Evolutionary conservation across 2,329 filamentous ascomycete species (phyloP).

Genomic region (Hymenoscyphus albidus): DNA sequence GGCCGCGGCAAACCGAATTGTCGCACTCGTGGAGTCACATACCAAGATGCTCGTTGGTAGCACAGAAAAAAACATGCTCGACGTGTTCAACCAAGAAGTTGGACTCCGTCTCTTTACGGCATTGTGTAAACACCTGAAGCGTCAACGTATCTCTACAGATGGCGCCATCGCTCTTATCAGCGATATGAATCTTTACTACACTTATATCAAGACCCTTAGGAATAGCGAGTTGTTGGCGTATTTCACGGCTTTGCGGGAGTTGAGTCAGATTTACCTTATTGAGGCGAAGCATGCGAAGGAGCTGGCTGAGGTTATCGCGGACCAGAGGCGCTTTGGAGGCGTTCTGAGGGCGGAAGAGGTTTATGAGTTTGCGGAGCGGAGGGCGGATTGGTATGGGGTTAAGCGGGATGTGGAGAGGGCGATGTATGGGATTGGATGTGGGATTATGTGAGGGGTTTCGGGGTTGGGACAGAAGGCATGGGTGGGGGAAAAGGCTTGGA

Average conservation of each 20-base stretch:
- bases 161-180: constrained; percentile 91
- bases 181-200: constrained; percentile 92
- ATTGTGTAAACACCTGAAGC: constrained; percentile 95
- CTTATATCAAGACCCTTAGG: constrained; percentile 74
- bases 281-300: constrained; percentile 85
- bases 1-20: constrained; percentile 71
- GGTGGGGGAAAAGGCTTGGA: not conserved
- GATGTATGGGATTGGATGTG: constrained; percentile 94
- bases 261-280: constrained; percentile 94
- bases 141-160: constrained; percentile 84
- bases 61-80: constrained; percentile 96
- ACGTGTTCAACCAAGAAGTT: constrained; percentile 98
- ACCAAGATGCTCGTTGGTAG: constrained; percentile 90
- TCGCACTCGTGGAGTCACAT: constrained; percentile 81
- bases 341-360: constrained; percentile 96
- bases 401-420: constrained; percentile 85
- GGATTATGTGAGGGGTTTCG: constrained; percentile 62
- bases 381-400: constrained; percentile 93
- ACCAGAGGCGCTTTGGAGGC: constrained; percentile 82
- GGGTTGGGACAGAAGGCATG: not conserved
- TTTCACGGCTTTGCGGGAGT: constrained; percentile 84
- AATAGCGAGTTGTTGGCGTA: constrained; percentile 85
- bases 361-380: constrained; percentile 90
- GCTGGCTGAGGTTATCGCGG: constrained; percentile 90
- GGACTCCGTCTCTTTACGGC: constrained; percentile 87